Conservation (phyloP, 441 rosid genomes). For the Populus hybrid region DNA sequence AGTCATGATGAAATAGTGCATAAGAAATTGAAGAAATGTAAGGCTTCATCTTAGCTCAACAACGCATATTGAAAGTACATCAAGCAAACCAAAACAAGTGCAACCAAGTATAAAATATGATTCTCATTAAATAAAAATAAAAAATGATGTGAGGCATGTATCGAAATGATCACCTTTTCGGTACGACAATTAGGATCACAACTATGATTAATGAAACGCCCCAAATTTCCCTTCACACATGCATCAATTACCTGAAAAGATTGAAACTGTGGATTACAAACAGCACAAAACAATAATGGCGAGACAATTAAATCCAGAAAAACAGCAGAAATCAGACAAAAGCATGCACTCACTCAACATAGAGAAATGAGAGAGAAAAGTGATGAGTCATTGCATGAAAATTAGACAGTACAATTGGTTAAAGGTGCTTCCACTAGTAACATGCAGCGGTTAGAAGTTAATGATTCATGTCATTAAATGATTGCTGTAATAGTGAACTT, state of each 20-base stretch:
- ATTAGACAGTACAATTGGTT: not conserved
- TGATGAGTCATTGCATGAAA: not conserved
- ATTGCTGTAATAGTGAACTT: not conserved
- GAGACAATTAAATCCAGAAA: conserved; percentile 11
- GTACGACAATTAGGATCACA: conserved; percentile 99
- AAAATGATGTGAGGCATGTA: not conserved
- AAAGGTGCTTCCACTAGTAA: not conserved
- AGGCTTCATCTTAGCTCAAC: not conserved
- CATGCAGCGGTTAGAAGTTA: not conserved
- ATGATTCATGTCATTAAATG: not conserved
- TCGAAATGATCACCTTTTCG: conserved; percentile 60
- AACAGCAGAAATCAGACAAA: not conserved
- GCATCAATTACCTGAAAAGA: conserved; percentile 92
- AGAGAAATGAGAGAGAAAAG: not conserved
- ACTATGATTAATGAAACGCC: conserved; percentile 97
- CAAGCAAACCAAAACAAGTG: not conserved
- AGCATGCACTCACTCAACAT: too few species aligned
- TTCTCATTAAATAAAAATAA: not conserved
- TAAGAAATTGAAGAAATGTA: not conserved
- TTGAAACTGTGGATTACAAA: conserved; percentile 14
- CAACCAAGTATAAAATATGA: not conserved
- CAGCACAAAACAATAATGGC: conserved; percentile 8
- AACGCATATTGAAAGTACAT: not conserved
- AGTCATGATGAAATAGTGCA: not conserved
- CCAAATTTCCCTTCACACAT: conserved; percentile 91